Percentiles rank a stretch among this genome's conserved stretches.
These are phyloP conservation scores for Colletotrichum tabaci DNA, from an alignment of 2,329 filamentous ascomycete genomes.

Conservation along the genomic window DNA sequence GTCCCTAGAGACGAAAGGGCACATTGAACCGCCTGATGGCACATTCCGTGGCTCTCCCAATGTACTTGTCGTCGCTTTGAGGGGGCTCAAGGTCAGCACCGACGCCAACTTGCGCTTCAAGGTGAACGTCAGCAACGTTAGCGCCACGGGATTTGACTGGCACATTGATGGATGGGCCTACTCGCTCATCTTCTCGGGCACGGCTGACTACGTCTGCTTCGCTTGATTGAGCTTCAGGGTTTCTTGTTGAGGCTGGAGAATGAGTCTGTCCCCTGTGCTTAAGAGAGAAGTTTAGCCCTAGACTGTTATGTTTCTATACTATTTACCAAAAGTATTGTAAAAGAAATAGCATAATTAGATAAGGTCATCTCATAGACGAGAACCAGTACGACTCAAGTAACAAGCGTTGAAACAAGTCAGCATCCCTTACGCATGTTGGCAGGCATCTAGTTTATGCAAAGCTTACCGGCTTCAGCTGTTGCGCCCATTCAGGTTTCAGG, in stretches of 20 bases:
- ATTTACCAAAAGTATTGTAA: too few species aligned
- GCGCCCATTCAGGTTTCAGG: too few species aligned
- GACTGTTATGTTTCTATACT: too few species aligned
- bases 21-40: background rate
- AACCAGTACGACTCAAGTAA: too few species aligned
- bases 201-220: conserved; percentile 11
- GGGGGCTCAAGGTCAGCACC: conserved; percentile 1
- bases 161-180: conserved; percentile 18
- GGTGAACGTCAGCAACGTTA: conserved; percentile 14
- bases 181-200: conserved; percentile 20
- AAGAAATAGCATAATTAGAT: too few species aligned
- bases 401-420: too few species aligned
- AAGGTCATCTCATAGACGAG: too few species aligned
- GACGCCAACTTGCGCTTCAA: conserved; percentile 14
- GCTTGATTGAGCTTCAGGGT: background rate
- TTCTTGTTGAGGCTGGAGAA: background rate
- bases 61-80: conserved; percentile 6
- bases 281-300: too few species aligned
- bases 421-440: too few species aligned
- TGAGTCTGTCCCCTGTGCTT: background rate
- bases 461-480: too few species aligned
- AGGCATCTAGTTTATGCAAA: too few species aligned
- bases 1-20: background rate
- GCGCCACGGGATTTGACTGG: conserved; percentile 18
- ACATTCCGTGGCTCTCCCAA: background rate